Base-by-base conservation (phyloP, 2,329 filamentous ascomycete species). In the Thelonectria blattea region DNA sequence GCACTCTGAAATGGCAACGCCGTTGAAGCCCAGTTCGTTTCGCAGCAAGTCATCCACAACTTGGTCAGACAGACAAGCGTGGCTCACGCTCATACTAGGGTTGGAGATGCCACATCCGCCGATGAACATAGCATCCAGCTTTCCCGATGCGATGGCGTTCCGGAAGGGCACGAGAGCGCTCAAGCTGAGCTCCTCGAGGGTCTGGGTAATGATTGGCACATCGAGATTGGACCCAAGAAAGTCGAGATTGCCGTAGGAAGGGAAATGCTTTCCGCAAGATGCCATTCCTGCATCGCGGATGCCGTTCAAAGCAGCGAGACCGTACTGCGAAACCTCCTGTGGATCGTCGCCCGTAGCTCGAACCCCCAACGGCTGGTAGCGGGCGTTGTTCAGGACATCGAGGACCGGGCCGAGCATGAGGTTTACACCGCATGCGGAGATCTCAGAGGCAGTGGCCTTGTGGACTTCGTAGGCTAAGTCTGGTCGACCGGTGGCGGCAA, bases 201-300 rank as follows among this genome's bases (percentile, higher is more conserved):
- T 96, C 73, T 98, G 93, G 0, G 93, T 97, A 68, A 98, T 97
- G 62, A 96, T 95, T 14, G 94, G 94, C 30, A 98, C 93, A 70
- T 97, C 93, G 22, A 96, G 80, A 49, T 91, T 93, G 5, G 93
- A 96, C 12, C 93, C 93, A 2, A 96, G 85, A 69, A 97, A 97
- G 74, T 97, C 93, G 17, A 98, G 81, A 70, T 97, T 97, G 32
- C 94, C 94, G 72, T 97, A 98, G 0, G 93, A 97, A 3, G 94
- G 94, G 68, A 98, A 97, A 75, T 98, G 94, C 75, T 98, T 98
- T 58, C 94, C 94, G 72, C 95, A 93, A 0, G 92, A 96, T 2
- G 89, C 91, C 47, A 97, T 79, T 0, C 94, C 93, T 11, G 91
- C 93, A 74, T 97, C 92, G 69, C 94, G 93, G 75, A 96, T 97